Percentiles rank a stretch among this genome's conserved stretches.
Conservation (phyloP, 2,329 filamentous ascomycete genomes). For the Sphaceloma murrayae region DNA sequence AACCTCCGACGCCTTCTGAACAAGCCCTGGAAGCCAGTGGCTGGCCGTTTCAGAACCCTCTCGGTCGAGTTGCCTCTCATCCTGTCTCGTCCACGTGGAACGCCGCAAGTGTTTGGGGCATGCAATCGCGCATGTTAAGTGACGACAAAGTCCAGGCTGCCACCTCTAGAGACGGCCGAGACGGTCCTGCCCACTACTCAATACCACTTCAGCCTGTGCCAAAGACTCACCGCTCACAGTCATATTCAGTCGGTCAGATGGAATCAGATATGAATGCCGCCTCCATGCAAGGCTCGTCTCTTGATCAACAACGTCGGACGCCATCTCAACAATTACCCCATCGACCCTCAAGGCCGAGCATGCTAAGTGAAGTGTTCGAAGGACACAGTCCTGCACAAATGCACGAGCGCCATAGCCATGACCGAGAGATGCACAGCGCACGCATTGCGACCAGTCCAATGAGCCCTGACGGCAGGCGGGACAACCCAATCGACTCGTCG, state of each 20-base stretch:
- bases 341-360: slow-evolving; percentile 19
- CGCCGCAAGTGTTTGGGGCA: slow-evolving; percentile 40
- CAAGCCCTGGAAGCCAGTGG: slow-evolving; percentile 41
- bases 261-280: slow-evolving; percentile 50
- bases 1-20: slow-evolving; percentile 64
- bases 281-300: slow-evolving; percentile 23
- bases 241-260: slow-evolving; percentile 87
- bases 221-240: slow-evolving; percentile 90
- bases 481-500: slow-evolving; percentile 15
- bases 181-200: slow-evolving; percentile 64
- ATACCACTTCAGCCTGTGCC: slow-evolving; percentile 83
- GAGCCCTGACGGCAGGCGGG: slow-evolving; percentile 14
- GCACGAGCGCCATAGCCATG: background rate
- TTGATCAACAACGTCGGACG: slow-evolving; percentile 18
- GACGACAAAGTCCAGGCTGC: slow-evolving; percentile 24
- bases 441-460: slow-evolving; percentile 14
- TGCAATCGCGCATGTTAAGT: slow-evolving; percentile 26
- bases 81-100: slow-evolving; percentile 21
- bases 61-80: slow-evolving; percentile 37
- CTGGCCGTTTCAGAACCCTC: slow-evolving; percentile 18
- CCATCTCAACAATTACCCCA: slow-evolving; percentile 18
- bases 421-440: background rate
- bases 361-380: slow-evolving; percentile 22
- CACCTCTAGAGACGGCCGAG: slow-evolving; percentile 33
- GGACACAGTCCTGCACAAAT: background rate